Evolutionary conservation across 1,284 basidiomycete species (phyloP), one percentile per base, ranked within the genome.

Genomic region (Boletus nobilissimus): DNA sequence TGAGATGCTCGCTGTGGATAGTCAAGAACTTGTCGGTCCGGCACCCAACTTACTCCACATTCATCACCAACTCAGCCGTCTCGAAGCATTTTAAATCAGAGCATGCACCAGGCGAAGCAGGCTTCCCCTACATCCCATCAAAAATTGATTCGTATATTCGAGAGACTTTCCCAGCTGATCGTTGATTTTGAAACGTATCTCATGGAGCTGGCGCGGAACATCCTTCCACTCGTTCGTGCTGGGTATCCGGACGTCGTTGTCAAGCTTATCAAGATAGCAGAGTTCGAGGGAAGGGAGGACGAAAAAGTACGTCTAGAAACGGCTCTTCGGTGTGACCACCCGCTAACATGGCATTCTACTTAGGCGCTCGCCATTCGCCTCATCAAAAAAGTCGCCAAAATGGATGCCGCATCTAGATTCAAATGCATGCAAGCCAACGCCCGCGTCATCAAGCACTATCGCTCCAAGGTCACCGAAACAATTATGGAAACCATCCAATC

Each of bases 401-500:
- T 95, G 84, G 97, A 97, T 81, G 94, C 96, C 22, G 94, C 97
- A 2, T 94, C 96, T 32, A 96, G 96, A 85, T 97, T 97, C 88
- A 95, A 93, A 84, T 97, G 96, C 19, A 93, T 97, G 90, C 95
- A 97, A 86, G 97, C 97, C 66, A 95, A 98, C 81, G 96, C 97
- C 14, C 94, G 98, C 72, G 90, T 97, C 62, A 95, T 99, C 87
- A 99, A 99, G 87, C 96, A 99, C 85, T 99, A 99, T 86, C 94
- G 97, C 22, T 94, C 95, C 78, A 99, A 97, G 85, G 92, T 99
- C 78, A 91, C 94, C 78, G 96, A 96, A 82, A 91, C 92, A 40
- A 95, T 99, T 85, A 89, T 92, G 5, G 92, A 94, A 29, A 94
- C 96, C 5, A 95, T 98, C 79, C 92, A 93, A 78, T 89, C 89